phyloP scores from a whole-genome alignment of 192 early-diverging fungal genomes.

The Neocallimastix lanati region DNA sequence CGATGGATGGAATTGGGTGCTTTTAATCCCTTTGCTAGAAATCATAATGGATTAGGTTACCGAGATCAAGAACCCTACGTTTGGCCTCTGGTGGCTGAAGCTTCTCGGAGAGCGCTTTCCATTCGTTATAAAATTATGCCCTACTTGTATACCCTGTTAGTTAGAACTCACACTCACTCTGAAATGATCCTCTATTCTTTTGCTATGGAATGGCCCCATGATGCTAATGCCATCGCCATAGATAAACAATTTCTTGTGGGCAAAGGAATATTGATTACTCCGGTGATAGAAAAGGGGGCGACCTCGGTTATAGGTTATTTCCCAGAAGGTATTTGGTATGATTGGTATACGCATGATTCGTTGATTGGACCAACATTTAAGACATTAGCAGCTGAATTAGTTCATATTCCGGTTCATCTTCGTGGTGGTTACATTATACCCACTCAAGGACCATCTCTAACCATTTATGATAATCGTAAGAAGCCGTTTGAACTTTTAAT shows the following conservation, averaged over 20 bases:
- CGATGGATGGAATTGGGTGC: conserved; percentile 47
- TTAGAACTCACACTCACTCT: conserved; percentile 8
- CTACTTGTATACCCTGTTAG: conserved; percentile 37
- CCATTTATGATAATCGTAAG: conserved; percentile 18
- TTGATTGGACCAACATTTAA: conserved; percentile 2
- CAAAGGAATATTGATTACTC: conserved; percentile 30
- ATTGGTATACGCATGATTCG: conserved; percentile 20
- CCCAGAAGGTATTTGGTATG: conserved; percentile 43
- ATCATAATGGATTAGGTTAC: conserved; percentile 30
- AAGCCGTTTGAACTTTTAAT: conserved; percentile 26
- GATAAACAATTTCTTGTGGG: conserved; percentile 46
- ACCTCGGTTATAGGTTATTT: conserved; percentile 37
- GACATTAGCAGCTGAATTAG: conserved; percentile 20
- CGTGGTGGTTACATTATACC: conserved; percentile 38
- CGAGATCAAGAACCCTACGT: conserved; percentile 33
- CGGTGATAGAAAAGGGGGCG: conserved; percentile 24
- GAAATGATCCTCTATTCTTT: not conserved
- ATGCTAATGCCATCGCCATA: conserved; percentile 10
- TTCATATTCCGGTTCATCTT: conserved; percentile 39
- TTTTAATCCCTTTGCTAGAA: conserved; percentile 42
- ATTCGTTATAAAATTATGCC: conserved; percentile 40
- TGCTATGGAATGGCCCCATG: conserved; percentile 18
- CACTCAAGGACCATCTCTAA: conserved; percentile 22
- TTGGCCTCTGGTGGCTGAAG: conserved; percentile 33
- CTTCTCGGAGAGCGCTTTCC: conserved; percentile 21